These are phyloP conservation scores for Pseudocohnilembus persalinus DNA, from an alignment of 169 alveolate species.

Conservation along the genomic window DNA sequence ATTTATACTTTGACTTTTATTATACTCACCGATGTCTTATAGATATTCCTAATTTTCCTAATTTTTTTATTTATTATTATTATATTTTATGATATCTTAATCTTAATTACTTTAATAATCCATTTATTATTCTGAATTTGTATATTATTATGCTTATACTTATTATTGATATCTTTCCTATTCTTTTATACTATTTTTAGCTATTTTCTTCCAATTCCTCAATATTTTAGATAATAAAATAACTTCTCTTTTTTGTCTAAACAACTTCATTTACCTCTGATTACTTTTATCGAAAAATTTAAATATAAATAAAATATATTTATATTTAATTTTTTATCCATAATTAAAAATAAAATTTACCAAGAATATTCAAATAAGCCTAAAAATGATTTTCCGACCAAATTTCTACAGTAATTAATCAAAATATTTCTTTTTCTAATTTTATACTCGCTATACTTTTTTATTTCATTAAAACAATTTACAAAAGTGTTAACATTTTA, in stretches of 20 bases:
- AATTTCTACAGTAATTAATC: background rate
- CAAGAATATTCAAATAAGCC: background rate
- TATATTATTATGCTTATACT: background rate
- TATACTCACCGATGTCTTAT: too few relatives aligned
- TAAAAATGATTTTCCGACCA: background rate
- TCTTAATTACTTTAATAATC: too few relatives aligned
- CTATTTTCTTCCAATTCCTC: background rate
- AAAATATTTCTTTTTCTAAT: too few relatives aligned
- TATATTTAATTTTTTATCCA: too few relatives aligned
- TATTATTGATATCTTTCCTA: background rate
- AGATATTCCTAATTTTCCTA: too few relatives aligned
- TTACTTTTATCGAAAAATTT: background rate
- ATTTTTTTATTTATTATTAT: too few relatives aligned
- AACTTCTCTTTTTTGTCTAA: background rate
- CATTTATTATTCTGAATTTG: background rate
- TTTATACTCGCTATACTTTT: background rate
- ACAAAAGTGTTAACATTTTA: too few relatives aligned
- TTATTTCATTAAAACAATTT: background rate
- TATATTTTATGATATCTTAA: too few relatives aligned
- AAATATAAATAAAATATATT: too few relatives aligned
- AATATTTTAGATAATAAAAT: too few relatives aligned
- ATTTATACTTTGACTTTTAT: too few relatives aligned
- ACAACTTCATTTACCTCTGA: background rate
- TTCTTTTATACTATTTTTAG: background rate
- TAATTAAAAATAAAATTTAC: too few relatives aligned